phyloP scores from a whole-genome alignment of 169 alveolate genomes.

The Eimeria tenella region DNA sequence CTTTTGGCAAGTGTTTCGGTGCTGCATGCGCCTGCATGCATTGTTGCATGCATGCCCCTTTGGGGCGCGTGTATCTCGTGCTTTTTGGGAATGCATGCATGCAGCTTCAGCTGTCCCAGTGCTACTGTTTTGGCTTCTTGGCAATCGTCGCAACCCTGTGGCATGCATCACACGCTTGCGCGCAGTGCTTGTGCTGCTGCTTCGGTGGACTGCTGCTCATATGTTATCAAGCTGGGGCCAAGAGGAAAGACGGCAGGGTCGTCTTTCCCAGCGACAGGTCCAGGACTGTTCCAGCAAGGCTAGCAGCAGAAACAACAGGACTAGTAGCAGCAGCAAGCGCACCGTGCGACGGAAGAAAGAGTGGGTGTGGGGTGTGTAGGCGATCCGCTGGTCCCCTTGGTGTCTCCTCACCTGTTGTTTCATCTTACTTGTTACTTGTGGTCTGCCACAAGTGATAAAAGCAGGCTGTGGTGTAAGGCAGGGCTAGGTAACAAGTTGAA shows the following conservation, averaged over 20 bases:
- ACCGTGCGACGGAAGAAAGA: not conserved
- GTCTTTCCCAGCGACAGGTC: not conserved
- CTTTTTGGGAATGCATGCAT: not conserved
- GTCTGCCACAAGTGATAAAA: no score
- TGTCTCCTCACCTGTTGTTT: no score
- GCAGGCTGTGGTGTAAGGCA: no score
- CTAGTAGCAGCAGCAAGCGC: not conserved
- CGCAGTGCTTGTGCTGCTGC: not conserved
- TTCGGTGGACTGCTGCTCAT: not conserved
- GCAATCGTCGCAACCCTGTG: not conserved
- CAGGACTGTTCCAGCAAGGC: not conserved
- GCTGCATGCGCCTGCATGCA: not conserved
- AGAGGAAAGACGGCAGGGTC: no score
- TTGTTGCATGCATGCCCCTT: not conserved
- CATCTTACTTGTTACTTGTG: no score
- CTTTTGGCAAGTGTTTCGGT: not conserved
- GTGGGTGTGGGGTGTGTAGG: not conserved
- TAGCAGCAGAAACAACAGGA: not conserved
- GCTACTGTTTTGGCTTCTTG: not conserved
- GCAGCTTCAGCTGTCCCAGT: not conserved
- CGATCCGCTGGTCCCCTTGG: not conserved
- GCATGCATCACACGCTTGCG: not conserved
- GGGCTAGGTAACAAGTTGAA: no score
- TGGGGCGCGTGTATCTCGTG: not conserved
- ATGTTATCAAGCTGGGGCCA: no score